Evolutionary conservation across 176 grass and related monocot genomes (phyloP).

Genomic region (Zea luxurians): DNA sequence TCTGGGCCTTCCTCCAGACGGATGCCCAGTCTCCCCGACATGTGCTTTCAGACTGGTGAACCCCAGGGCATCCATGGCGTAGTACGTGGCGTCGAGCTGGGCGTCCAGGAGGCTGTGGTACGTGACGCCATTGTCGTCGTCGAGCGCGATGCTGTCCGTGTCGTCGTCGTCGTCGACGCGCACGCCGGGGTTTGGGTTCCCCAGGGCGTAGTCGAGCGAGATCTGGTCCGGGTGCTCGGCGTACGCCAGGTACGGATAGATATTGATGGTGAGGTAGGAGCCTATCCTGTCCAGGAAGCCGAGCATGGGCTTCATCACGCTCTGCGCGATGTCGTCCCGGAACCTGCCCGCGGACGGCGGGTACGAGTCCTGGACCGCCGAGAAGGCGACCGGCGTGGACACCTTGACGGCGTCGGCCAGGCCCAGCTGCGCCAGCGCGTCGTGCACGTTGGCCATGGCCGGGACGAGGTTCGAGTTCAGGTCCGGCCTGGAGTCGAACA

Average conservation of each 20-base stretch:
- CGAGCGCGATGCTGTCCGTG: too few relatives aligned
- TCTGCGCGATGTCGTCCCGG: constrained; percentile 42
- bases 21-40: too few relatives aligned
- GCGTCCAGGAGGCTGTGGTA: constrained; percentile 55
- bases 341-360: constrained; percentile 55
- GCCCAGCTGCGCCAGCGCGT: constrained; percentile 34
- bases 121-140: too few relatives aligned
- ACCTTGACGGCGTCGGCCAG: too few relatives aligned
- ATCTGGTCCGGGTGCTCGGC: constrained; percentile 5
- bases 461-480: constrained; percentile 27
- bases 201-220: constrained; percentile 53
- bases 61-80: constrained; percentile 34
- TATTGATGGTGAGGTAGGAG: constrained; percentile 60
- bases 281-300: constrained; percentile 45
- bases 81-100: constrained; percentile 58
- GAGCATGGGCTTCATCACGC: constrained; percentile 68
- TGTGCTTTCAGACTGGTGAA: too few relatives aligned
- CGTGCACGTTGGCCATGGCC: constrained; percentile 54
- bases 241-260: constrained; percentile 52
- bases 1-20: too few relatives aligned
- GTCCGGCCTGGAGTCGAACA: constrained; percentile 44
- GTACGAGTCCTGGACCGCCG: constrained; percentile 28
- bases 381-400: too few relatives aligned
- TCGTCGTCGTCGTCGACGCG: too few relatives aligned
- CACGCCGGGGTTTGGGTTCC: not conserved